Evolutionary conservation across 176 grass and related monocot species (phyloP).

Genomic region (Poa pratensis): DNA sequence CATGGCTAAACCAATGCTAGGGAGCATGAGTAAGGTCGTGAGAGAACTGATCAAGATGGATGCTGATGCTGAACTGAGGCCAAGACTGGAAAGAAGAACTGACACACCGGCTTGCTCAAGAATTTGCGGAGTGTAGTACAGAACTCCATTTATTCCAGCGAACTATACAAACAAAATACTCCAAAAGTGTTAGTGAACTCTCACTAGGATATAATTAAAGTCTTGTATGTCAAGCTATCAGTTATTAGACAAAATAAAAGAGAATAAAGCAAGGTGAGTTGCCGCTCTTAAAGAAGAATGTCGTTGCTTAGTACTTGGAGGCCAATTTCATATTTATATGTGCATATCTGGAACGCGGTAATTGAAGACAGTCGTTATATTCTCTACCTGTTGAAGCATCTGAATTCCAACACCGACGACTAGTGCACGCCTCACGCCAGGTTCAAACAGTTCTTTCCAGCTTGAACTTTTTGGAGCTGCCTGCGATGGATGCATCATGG

Average conservation of each 20-base stretch:
- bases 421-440: constrained; percentile 78
- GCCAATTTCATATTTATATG: background rate
- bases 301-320: constrained; percentile 10
- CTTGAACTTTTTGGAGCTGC: constrained; percentile 59
- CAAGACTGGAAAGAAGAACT: constrained; percentile 79
- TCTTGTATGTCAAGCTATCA: constrained; percentile 4
- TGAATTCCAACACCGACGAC: constrained; percentile 80
- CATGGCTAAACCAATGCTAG: constrained; percentile 92
- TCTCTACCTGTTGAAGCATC: constrained; percentile 85
- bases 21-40: constrained; percentile 89
- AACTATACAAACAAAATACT: constrained; percentile 50
- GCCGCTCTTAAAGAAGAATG: constrained; percentile 21
- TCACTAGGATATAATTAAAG: constrained; percentile 3
- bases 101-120: constrained; percentile 88
- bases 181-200: constrained; percentile 7
- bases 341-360: constrained; percentile 11
- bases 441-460: constrained; percentile 79
- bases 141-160: constrained; percentile 93
- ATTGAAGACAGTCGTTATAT: constrained; percentile 2
- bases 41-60: constrained; percentile 89
- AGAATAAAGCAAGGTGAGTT: constrained; percentile 17
- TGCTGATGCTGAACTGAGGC: constrained; percentile 88
- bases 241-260: background rate
- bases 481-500: constrained; percentile 70
- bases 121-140: constrained; percentile 95